phyloP scores from a whole-genome alignment of 176 grass and related monocot genomes.

The Canna indica region DNA sequence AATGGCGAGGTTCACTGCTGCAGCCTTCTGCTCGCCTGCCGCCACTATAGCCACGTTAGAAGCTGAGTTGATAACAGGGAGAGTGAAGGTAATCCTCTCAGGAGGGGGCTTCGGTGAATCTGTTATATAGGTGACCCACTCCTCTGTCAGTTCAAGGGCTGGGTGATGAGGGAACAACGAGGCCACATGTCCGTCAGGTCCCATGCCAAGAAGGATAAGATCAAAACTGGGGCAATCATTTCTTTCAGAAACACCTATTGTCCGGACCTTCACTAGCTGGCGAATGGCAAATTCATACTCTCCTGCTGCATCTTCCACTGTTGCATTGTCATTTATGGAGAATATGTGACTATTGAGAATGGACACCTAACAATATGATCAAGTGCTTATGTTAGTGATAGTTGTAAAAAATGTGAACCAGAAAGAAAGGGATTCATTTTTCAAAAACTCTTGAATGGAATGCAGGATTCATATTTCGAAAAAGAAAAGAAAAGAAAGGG shows the following conservation, averaged over 20 bases:
- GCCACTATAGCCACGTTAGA: slow-evolving; percentile 62
- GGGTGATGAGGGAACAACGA: slow-evolving; percentile 64
- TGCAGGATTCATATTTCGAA: no score
- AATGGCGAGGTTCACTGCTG: slow-evolving; percentile 27
- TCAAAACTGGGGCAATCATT: slow-evolving; percentile 81
- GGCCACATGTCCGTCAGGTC: slow-evolving; percentile 67
- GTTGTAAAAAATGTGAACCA: background rate
- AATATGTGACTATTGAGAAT: slow-evolving; percentile 57
- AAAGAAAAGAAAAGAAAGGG: no score
- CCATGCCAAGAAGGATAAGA: slow-evolving; percentile 64
- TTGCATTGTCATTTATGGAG: slow-evolving; percentile 76
- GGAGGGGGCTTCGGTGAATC: slow-evolving; percentile 66
- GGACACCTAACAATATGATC: slow-evolving; percentile 34
- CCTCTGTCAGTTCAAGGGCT: slow-evolving; percentile 43
- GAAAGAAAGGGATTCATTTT: background rate
- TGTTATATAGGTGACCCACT: slow-evolving; percentile 80
- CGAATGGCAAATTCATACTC: slow-evolving; percentile 79
- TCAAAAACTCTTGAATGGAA: background rate
- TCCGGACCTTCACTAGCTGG: slow-evolving; percentile 72
- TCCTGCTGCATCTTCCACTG: slow-evolving; percentile 53
- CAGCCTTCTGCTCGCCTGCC: slow-evolving; percentile 43
- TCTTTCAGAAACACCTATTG: slow-evolving; percentile 50
- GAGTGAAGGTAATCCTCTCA: slow-evolving; percentile 85
- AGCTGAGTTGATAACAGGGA: slow-evolving; percentile 83
- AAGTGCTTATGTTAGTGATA: background rate